Evolutionary conservation across 2,329 filamentous ascomycete species (phyloP), one percentile per base, ranked within the genome.

Genomic region (Lachnellula arida): DNA sequence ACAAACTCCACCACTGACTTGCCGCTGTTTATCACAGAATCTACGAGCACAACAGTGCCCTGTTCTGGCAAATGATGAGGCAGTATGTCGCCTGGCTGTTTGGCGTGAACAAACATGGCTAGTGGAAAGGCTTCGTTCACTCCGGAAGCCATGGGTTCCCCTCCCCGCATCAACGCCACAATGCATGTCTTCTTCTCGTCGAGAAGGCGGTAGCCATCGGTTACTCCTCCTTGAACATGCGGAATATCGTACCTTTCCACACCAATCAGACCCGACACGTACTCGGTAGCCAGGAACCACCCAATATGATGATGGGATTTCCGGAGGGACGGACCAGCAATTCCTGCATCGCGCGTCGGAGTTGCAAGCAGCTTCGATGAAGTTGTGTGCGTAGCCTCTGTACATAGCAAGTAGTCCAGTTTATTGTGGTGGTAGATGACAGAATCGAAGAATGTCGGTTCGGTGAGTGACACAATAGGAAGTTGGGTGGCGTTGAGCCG

Each of bases 111-210:
- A 51, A 84, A 82, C 64, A 71, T 75, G 4, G 81, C 80, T 0
- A 55, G 56, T 0, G 78, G 78, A 5, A 87, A 77, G 0, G 71
- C 78, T 0, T 81, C 74, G 60, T 68, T 80, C 46, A 87, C 72
- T 0, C 82, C 82, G 1, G 77, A 66, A 0, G 84, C 84, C 78
- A 87, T 82, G 0, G 82, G 74, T 59, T 85, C 81, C 8, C 82
- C 83, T 2, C 79, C 81, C 8, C 81, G 79, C 82, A 87, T 86
- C n/a, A 86, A 59, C 0, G 82, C 73, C 0, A 86, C 70, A 47
- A 87, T 84, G 1, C 74, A 55, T 0, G 80, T 86, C 8, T 70
- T 52, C 1, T 69, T 7, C 63, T 86, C 81, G 52, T 77, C 25
- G 0, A 44, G 55, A 1, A 86, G 70, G 7, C 70, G 74, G 62